phyloP scores from a whole-genome alignment of 2,329 filamentous ascomycete species.

The Ascochyta viciae-villosae region DNA sequence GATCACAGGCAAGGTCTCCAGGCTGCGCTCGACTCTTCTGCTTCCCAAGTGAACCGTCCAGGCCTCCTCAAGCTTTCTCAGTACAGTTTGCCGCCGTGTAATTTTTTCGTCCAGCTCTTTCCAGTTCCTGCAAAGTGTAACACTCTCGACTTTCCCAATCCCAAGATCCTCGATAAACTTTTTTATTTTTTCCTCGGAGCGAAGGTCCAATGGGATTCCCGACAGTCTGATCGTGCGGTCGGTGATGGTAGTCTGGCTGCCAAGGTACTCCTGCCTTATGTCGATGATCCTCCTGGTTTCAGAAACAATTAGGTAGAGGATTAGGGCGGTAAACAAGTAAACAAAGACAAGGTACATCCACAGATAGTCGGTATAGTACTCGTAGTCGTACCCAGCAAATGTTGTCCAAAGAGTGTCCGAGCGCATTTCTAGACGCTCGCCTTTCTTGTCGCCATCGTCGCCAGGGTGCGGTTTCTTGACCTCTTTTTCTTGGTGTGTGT shows the following conservation, averaged over 20 bases:
- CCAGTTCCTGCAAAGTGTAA: conserved; percentile 89
- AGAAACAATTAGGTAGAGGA: conserved; percentile 80
- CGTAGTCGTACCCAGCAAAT: conserved; percentile 38
- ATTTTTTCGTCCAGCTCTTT: conserved; percentile 78
- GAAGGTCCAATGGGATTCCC: conserved; percentile 80
- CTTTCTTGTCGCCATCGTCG: conserved; percentile 18
- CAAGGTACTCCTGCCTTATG: conserved; percentile 87
- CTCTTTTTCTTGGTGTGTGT: conserved; percentile 60
- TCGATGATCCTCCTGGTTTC: conserved; percentile 87
- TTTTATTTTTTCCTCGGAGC: conserved; percentile 83
- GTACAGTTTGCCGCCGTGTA: conserved; percentile 66
- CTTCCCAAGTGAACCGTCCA: conserved; percentile 80
- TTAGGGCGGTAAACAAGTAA: conserved; percentile 86
- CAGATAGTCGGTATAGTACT: conserved; percentile 66
- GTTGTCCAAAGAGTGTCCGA: conserved; percentile 25
- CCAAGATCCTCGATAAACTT: conserved; percentile 84
- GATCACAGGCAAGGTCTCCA: conserved; percentile 58
- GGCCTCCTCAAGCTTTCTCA: conserved; percentile 80
- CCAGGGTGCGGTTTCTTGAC: conserved; percentile 29
- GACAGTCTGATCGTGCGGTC: conserved; percentile 92
- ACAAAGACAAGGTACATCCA: conserved; percentile 97
- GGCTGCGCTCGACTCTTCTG: conserved; percentile 56
- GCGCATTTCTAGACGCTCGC: conserved; percentile 28
- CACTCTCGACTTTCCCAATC: conserved; percentile 88
- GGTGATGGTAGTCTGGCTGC: conserved; percentile 92